Percentiles rank a stretch among this genome's conserved stretches.
Conservation (phyloP, 1,139 yeast species). For the Insectozyma bohioensis region DNA sequence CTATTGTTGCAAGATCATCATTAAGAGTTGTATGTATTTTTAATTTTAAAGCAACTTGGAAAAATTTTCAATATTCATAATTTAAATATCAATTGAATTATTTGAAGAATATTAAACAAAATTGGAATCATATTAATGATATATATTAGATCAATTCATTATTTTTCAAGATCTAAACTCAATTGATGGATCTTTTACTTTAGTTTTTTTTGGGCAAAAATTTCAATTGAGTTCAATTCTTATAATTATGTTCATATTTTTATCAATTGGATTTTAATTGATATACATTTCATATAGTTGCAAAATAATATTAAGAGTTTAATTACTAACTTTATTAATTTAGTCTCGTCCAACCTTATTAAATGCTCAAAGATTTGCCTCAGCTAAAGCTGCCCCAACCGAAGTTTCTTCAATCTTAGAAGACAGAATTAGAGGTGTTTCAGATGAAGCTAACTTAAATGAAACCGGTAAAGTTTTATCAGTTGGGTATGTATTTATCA, state of each 20-base stretch:
- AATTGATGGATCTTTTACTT: too few species aligned
- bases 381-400: conserved; percentile 98
- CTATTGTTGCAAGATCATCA: conserved; percentile 57
- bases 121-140: too few species aligned
- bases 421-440: conserved; percentile 99
- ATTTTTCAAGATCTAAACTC: too few species aligned
- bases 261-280: conserved; percentile 2
- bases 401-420: conserved; percentile 99
- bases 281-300: too few species aligned
- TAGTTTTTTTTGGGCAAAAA: too few species aligned
- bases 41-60: too few species aligned
- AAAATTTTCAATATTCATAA: too few species aligned
- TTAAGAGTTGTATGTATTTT: conserved; percentile 63
- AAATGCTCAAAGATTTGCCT: conserved; percentile 77
- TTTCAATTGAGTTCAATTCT: conserved; percentile 1
- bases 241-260: too few species aligned
- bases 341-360: conserved; percentile 75
- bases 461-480: conserved; percentile 99
- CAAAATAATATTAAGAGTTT: not conserved
- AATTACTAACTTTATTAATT: conserved; percentile 15
- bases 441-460: conserved; percentile 95
- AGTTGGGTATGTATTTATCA: conserved; percentile 68
- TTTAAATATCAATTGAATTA: too few species aligned
- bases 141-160: too few species aligned
- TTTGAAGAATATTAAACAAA: too few species aligned